Evolutionary conservation across 495 filamentous ascomycete species (phyloP).

Genomic region (Durotheca rogersii): DNA sequence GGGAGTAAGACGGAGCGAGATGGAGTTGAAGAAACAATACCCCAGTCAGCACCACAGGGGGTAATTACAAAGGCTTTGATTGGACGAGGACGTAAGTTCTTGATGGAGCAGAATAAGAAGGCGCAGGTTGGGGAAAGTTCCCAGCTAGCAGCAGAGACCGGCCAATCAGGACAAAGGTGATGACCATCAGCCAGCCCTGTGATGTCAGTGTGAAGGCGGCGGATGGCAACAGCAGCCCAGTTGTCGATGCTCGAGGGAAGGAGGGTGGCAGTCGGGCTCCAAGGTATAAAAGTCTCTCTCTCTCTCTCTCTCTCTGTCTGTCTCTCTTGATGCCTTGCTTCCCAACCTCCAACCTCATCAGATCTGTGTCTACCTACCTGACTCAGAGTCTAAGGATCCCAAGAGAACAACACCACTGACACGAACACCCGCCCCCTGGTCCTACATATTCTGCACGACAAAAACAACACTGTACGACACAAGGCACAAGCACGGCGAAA

Average conservation of each 20-base stretch:
- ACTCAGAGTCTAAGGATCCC: no score
- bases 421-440: no score
- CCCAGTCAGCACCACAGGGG: conserved; percentile 4
- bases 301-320: neutral
- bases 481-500: no score
- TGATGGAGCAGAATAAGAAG: no score
- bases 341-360: no score
- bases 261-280: neutral
- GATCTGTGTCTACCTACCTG: no score
- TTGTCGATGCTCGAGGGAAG: neutral
- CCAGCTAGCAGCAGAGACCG: neutral
- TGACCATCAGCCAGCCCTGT: conserved; percentile 18
- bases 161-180: conserved; percentile 26
- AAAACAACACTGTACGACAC: no score
- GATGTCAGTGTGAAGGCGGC: conserved; percentile 23
- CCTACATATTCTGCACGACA: no score
- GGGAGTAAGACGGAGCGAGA: neutral
- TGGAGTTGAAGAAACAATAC: no score
- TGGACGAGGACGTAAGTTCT: conserved; percentile 9
- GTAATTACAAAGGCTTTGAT: conserved; percentile 23
- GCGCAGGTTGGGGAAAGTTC: neutral
- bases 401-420: no score
- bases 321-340: no score
- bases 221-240: conserved; percentile 1
- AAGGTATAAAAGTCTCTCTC: conserved; percentile 12